Conservation (phyloP, 148 eudicot genomes). For the Chenopodium quinoa region DNA sequence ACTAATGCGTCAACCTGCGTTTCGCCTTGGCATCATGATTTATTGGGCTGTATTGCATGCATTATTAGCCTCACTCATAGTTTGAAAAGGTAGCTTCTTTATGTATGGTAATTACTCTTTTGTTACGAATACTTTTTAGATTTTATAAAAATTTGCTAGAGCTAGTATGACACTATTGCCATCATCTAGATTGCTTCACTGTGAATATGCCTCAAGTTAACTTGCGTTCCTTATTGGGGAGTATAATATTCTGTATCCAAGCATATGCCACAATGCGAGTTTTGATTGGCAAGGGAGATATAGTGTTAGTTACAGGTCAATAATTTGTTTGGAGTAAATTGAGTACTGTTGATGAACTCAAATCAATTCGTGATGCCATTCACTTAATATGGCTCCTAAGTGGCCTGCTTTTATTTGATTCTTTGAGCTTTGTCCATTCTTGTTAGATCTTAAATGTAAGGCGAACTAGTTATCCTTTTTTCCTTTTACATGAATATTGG, state of each 20-base stretch:
- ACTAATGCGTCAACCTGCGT: constrained; percentile 95
- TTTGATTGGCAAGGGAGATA: not conserved
- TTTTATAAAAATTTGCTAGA: not conserved
- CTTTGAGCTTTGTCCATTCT: not conserved
- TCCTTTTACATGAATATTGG: not conserved
- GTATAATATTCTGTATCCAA: not conserved
- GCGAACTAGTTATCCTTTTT: not conserved
- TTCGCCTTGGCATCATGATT: constrained; percentile 82
- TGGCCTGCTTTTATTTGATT: not conserved
- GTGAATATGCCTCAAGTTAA: not conserved
- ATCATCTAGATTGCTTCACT: not conserved
- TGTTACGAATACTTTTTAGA: not conserved
- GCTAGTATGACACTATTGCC: not conserved
- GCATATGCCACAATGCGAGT: not conserved
- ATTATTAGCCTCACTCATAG: constrained; percentile 70
- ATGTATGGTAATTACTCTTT: constrained; percentile 30
- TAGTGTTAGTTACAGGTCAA: not conserved
- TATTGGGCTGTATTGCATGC: constrained; percentile 94
- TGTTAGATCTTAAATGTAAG: not conserved
- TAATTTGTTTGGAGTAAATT: not conserved
- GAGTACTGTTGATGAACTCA: not conserved
- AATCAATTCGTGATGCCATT: not conserved
- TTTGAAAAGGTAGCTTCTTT: constrained; percentile 47
- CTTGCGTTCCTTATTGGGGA: not conserved
- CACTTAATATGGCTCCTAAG: not conserved